Base-by-base conservation (phyloP, 1,284 basidiomycete genomes). In the Cutaneotrichosporon spelunceum region DNA sequence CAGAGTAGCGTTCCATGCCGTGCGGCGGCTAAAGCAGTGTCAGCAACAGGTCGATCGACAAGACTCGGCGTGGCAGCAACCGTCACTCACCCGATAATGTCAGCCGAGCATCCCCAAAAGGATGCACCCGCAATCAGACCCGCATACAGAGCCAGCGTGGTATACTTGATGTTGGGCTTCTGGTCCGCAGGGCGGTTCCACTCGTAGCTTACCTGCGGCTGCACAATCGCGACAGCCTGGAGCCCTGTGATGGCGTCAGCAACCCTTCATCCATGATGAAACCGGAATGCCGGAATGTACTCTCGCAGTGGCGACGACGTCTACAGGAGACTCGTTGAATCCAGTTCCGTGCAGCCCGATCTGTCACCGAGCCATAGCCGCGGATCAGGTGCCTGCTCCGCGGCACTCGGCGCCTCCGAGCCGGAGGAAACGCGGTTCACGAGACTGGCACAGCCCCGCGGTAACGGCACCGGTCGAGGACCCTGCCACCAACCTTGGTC, bases 1-100 rank as follows among this genome's bases (percentile, higher is more conserved):
- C 24, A 88, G 77, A 0, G 86, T 87, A 13, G 82, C 81, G 67
- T 87, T 81, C 80, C 85, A 87, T 4, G 85, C 84, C 10, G 85
- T 69, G 48, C 79, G 80, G 24, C 85, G 81, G 3, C 84, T 84
- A 52, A 29, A 34, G 13, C 6, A 4, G 50, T 53, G 21, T 4
- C 19, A 19, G 52, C 45, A 24, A 48, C 21, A 27, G 45, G 13
- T 33, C 11, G 48, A 27, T 26, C 19, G 39, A 42, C 26, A 9
- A 16, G 48, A 19, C 9, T 11, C 23, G 3, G 16, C 14, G 33
- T 5, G 19, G 39, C 39, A 19, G 39, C 19, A 19, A 42, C 39
- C 19, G 19, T 42, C 16, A 66, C 68, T 62, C 64, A 70, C 68
- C 80, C 80, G 36, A 80, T 72, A 21, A 81, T 68, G 56, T 81